Evolutionary conservation across 208 protist genomes (phyloP), one percentile per base, ranked within the genome.

Genomic region (Trypanosoma mega): DNA sequence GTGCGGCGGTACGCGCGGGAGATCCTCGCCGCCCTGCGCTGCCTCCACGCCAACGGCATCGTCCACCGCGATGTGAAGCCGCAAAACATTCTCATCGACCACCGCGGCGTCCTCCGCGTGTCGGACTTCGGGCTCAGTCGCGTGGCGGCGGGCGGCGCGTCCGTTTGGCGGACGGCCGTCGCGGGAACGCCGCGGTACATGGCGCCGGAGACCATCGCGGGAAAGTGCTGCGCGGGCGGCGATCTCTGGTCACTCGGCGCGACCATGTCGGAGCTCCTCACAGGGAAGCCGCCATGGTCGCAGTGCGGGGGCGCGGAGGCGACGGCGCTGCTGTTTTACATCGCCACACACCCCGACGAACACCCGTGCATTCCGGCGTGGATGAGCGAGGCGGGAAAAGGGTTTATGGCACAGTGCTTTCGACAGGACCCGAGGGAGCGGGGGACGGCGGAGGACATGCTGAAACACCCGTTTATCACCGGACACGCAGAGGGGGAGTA

Each of bases 211-310:
- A 62, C 53, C 23, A 58, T 85, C 31, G 61, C 68, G 26, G 83
- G 81, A 1, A 43, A 46, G 24, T 87, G 86, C 65, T 79, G 63
- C 23, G 41, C 66, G 14, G 72, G 74, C n/a, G 74, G 66, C 46
- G 87, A 94, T 65, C 57, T 94, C n/a, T 94, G 87, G 87, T 76
- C 87, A 1, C 60, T 92, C 41, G 87, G 80, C 21, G 89, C 80
- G 58, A 80, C 75, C 8, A 74, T 85, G 30, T 66, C 90, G 47
- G 72, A 94, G 68, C 61, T 92, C 36, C 24, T 84, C 27, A 86
- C 80, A 6, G 84, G 82, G 0, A 14, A 43, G 20, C 23, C 65
- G 31, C 85, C 87, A 26, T 94, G 87, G 82, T 68, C 43, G 20
- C 72, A 76, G 53, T 44, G 57, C 0, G 34, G 24, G 27, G 75